Percentiles rank a stretch among this genome's conserved stretches.
Evolutionary conservation across 257 asterid genomes (phyloP).

Genomic region (Coffea canephora): DNA sequence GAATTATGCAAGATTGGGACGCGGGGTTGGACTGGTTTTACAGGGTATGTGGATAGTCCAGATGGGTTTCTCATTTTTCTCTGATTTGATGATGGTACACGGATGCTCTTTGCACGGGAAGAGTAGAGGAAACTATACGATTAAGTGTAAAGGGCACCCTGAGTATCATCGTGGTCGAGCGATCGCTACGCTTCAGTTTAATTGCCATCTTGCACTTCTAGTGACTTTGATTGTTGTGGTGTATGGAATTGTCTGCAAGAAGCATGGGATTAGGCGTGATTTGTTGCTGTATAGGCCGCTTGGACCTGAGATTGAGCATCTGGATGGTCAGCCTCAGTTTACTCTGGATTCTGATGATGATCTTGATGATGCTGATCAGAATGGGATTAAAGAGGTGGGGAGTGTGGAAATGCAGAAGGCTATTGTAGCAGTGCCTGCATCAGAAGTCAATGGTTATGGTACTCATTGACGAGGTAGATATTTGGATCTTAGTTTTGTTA

Average conservation of each 20-base stretch:
- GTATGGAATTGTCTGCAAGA: constrained; percentile 61
- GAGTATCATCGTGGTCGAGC: constrained; percentile 93
- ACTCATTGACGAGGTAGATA: constrained; percentile 46
- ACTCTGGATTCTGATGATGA: constrained; percentile 78
- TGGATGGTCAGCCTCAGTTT: constrained; percentile 47
- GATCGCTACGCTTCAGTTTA: constrained; percentile 80
- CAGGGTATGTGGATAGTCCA: constrained; percentile 93
- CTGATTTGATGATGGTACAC: constrained; percentile 49
- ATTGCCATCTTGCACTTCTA: constrained; percentile 83
- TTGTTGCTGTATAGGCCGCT: constrained; percentile 60
- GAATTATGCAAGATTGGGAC: constrained; percentile 53
- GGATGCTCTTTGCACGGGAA: constrained; percentile 74
- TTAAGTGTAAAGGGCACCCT: constrained; percentile 82
- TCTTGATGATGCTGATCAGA: constrained; percentile 32
- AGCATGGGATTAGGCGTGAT: constrained; percentile 42
- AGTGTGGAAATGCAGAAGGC: constrained; percentile 62
- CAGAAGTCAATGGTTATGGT: constrained; percentile 53
- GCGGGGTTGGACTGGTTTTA: constrained; percentile 67
- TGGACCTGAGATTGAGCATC: constrained; percentile 48
- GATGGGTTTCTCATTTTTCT: constrained; percentile 88
- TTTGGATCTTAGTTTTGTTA: neutral
- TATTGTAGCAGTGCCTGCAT: constrained; percentile 31
- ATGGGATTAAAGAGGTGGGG: constrained; percentile 49
- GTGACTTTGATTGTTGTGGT: constrained; percentile 41
- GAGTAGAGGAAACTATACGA: constrained; percentile 83